Evolutionary conservation across 768 basidiomycete genomes (phyloP), one percentile per base, ranked within the genome.

Genomic region (Rhodotorula paludigena): DNA sequence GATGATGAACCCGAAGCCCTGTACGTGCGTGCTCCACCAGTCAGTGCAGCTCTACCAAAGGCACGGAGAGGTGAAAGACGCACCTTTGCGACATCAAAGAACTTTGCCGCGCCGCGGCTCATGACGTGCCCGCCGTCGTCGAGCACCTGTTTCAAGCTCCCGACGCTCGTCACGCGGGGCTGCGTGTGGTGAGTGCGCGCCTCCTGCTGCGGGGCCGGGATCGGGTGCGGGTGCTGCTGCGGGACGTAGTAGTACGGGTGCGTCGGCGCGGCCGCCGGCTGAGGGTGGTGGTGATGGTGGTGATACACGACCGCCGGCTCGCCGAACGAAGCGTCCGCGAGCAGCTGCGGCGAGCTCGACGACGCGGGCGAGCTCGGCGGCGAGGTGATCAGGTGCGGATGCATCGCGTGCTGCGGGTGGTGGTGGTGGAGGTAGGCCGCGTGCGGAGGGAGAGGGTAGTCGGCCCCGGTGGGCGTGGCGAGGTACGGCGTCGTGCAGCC

Each of bases 1-100:
- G 52, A 62, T 9, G 42, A 62, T 53, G 60, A 33, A 62, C 25
- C 60, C 60, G 32, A 45, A 62, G 41, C 60, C 60, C 60, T 62
- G 51, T 6, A 5, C 30, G 49, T 8, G 1, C n/a, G 16, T 3
- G 21, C 20, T 2, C 9, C 1, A 11, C 4, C n/a, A n/a, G 28
- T 44, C 56, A 57, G 41, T 33, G 10, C 15, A 15, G n/a, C 10
- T 2, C 14, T 2, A n/a, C 6, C 23, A 14, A 7, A 5, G n/a
- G 7, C 10, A n/a, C 32, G 6, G 7, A 5, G 23, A n/a, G 6
- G 39, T 28, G 2, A n/a, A 21, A 12, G 12, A 11, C 42, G 28
- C 56, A 57, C 56, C 28, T 28, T 57, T n/a, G 16, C 12, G 42
- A 21, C 28, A n/a, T 57, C 32, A 32, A 57, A 57, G 41, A 57